A percentile compares a stretch with the other conserved stretches of the same genome.
phyloP scores from a whole-genome alignment of 371 early-diverging fungal genomes.

The Nematocida sp. region DNA sequence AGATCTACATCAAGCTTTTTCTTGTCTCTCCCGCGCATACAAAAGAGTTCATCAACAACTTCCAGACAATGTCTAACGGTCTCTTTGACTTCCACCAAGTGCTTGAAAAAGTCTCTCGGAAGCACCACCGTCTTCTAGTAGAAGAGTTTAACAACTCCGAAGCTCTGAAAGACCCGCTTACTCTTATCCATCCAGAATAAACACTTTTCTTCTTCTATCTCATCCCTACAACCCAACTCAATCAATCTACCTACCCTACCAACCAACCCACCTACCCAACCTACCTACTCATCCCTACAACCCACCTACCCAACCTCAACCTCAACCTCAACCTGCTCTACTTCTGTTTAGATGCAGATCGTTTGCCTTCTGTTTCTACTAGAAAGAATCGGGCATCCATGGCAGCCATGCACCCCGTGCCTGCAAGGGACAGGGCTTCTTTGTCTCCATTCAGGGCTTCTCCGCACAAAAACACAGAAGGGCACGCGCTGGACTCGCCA shows the following conservation, averaged over 20 bases:
- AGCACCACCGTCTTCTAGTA: constrained; percentile 21
- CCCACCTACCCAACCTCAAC: neutral
- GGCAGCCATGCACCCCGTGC: constrained; percentile 47
- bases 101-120: constrained; percentile 27
- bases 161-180: neutral
- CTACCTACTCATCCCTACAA: neutral
- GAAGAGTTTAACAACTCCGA: constrained; percentile 33
- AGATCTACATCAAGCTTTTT: constrained; percentile 39
- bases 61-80: constrained; percentile 38
- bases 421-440: constrained; percentile 39
- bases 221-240: neutral
- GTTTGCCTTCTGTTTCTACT: neutral
- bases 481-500: neutral
- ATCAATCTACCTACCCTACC: neutral
- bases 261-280: neutral
- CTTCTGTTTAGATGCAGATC: neutral
- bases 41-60: constrained; percentile 20
- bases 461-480: constrained; percentile 27
- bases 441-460: neutral
- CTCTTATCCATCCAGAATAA: neutral
- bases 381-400: constrained; percentile 26
- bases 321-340: too few relatives aligned
- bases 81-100: constrained; percentile 46
- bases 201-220: neutral
- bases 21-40: constrained; percentile 16